Evolutionary conservation across 2,329 filamentous ascomycete genomes (phyloP).

Genomic region (Colletotrichum destructivum): DNA sequence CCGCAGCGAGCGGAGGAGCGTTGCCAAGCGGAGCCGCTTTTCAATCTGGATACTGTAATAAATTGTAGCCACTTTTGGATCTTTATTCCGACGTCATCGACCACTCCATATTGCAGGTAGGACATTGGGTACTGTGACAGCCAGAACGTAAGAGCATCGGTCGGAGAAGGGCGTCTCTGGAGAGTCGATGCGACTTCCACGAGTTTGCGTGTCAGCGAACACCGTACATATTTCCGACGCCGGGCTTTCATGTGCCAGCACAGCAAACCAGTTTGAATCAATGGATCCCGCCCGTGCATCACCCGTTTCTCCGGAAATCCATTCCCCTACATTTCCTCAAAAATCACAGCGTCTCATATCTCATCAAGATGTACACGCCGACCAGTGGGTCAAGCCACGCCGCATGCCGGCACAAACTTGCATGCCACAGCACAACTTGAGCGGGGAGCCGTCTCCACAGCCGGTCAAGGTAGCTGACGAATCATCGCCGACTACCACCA

Average conservation of each 20-base stretch:
- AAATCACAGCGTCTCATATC: neutral
- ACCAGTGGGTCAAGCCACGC: neutral
- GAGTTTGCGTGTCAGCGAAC: neutral
- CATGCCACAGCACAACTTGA: neutral
- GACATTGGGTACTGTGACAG: neutral
- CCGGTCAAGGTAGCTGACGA: neutral
- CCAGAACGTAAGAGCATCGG: constrained; percentile 7
- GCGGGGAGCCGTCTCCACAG: neutral
- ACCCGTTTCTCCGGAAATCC: neutral
- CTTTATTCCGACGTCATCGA: too few species aligned
- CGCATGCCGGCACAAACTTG: neutral
- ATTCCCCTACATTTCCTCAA: neutral
- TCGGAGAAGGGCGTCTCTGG: neutral
- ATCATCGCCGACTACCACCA: neutral
- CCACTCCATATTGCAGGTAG: neutral
- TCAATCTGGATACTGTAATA: neutral
- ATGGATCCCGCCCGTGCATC: neutral
- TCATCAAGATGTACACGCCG: neutral
- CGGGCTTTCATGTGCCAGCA: neutral
- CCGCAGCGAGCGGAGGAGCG: neutral
- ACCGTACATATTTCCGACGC: neutral
- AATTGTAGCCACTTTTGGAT: neutral
- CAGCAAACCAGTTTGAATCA: neutral
- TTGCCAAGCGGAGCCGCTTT: neutral
- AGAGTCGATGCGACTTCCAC: neutral